Conservation (phyloP, 495 filamentous ascomycete species). For the Aspergillus heteromorphus region DNA sequence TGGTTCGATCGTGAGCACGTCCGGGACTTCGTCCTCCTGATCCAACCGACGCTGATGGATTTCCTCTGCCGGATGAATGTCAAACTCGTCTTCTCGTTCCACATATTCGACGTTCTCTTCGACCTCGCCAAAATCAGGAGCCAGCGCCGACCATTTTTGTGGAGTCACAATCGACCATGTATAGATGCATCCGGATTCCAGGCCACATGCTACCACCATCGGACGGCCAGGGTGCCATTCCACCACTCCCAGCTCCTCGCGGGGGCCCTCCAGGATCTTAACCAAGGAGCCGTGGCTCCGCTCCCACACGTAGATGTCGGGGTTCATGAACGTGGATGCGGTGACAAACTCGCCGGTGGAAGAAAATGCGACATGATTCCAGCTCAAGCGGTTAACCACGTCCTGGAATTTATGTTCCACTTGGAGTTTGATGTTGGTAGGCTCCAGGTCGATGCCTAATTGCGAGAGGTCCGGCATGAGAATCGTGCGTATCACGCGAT, state of each 20-base stretch:
- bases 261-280: conserved; percentile 91
- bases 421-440: conserved; percentile 64
- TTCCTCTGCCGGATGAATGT: conserved; percentile 93
- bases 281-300: conserved; percentile 86
- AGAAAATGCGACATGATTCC: conserved; percentile 95
- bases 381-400: conserved; percentile 86
- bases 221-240: conserved; percentile 97
- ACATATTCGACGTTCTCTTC: conserved; percentile 98
- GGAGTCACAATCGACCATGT: conserved; percentile 89
- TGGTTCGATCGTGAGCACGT: conserved; percentile 73
- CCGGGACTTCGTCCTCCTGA: conserved; percentile 82
- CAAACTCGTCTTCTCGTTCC: conserved; percentile 94
- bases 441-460: conserved; percentile 41
- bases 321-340: conserved; percentile 92
- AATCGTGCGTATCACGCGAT: conserved; percentile 88
- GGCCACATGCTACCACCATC: conserved; percentile 79
- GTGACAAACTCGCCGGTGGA: conserved; percentile 82
- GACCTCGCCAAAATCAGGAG: conserved; percentile 94
- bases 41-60: conserved; percentile 86
- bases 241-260: conserved; percentile 88
- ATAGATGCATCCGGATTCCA: conserved; percentile 84
- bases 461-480: conserved; percentile 60
- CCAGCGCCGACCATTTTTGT: conserved; percentile 93
- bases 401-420: conserved; percentile 99
- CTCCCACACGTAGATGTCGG: conserved; percentile 98